Percentiles rank a stretch among this genome's conserved stretches.
phyloP scores from a whole-genome alignment of 192 early-diverging fungal genomes.

The Diversispora epigaea region DNA sequence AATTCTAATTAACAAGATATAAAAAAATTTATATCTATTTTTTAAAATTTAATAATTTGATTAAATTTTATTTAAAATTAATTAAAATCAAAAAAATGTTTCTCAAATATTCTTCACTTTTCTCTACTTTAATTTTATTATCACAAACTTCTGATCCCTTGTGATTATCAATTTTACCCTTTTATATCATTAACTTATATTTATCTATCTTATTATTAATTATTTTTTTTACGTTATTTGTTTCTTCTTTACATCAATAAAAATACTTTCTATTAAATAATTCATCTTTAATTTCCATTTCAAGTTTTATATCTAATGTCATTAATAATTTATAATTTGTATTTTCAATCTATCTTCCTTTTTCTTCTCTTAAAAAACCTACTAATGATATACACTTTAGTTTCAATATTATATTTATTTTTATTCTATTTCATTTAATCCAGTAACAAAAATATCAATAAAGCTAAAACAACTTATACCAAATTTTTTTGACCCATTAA shows the following conservation, averaged over 20 bases:
- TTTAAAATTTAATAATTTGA: background rate
- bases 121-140: constrained; percentile 1
- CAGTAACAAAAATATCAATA: background rate
- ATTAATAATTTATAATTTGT: background rate
- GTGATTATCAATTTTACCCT: background rate
- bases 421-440: background rate
- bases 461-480: background rate
- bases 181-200: constrained; percentile 1
- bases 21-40: background rate
- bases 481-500: background rate
- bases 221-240: constrained; percentile 3
- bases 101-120: background rate
- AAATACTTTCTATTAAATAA: no score
- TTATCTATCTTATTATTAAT: background rate
- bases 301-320: no score
- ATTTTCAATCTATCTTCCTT: background rate
- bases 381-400: background rate
- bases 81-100: background rate
- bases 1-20: constrained; percentile 11
- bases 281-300: no score
- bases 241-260: no score
- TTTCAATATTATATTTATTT: background rate
- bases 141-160: constrained; percentile 5
- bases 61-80: background rate
- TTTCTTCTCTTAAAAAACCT: background rate